These are phyloP conservation scores for Colletotrichum lindemuthianum DNA, from an alignment of 2,329 filamentous ascomycete species.

Conservation along the genomic window DNA sequence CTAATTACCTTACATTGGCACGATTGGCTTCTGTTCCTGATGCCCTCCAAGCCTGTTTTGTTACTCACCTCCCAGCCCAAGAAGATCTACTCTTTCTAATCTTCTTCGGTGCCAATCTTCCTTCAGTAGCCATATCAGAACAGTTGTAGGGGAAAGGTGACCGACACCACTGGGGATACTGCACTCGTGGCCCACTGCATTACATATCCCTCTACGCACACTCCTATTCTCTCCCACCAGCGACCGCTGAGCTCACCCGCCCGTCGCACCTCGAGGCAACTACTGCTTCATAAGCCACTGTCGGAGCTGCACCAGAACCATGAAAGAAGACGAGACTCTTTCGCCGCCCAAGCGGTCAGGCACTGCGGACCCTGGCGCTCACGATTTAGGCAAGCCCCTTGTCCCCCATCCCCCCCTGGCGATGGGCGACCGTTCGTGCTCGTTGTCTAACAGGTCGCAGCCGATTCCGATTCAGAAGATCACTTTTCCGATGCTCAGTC, in stretches of 20 bases:
- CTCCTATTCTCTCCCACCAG: constrained; percentile 32
- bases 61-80: constrained; percentile 16
- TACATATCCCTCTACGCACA: constrained; percentile 32
- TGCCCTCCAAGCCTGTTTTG: constrained; percentile 19
- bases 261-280: constrained; percentile 12
- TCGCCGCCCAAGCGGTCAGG: constrained; percentile 52
- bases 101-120: constrained; percentile 19
- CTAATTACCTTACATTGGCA: neutral
- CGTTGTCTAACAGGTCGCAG: constrained; percentile 42
- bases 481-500: constrained; percentile 76
- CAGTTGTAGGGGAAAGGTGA: neutral
- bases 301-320: constrained; percentile 28
- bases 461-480: constrained; percentile 72
- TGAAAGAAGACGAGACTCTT: constrained; percentile 50
- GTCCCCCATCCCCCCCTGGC: constrained; percentile 13
- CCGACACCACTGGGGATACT: constrained; percentile 19
- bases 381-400: constrained; percentile 61
- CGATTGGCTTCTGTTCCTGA: constrained; percentile 2
- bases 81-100: constrained; percentile 5
- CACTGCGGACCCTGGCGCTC: constrained; percentile 67
- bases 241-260: constrained; percentile 14
- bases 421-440: neutral
- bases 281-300: constrained; percentile 2
- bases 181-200: constrained; percentile 28
- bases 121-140: constrained; percentile 2